Evolutionary conservation across 495 filamentous ascomycete species (phyloP).

Genomic region (Evernia prunastri): DNA sequence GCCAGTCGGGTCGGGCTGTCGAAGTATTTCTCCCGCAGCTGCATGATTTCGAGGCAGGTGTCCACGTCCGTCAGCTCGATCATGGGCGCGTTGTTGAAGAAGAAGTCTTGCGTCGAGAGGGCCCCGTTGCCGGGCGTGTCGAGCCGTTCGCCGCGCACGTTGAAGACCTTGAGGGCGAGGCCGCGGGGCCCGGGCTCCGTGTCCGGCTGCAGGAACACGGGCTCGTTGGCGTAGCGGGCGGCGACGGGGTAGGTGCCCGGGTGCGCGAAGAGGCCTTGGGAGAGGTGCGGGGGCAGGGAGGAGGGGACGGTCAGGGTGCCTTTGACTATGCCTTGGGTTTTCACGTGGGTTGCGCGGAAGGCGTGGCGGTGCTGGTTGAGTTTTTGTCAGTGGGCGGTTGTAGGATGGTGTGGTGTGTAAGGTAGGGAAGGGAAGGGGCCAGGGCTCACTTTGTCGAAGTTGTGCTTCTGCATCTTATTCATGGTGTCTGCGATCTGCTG

Average conservation of each 20-base stretch:
- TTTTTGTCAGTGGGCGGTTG: not conserved
- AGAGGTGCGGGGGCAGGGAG: constrained; percentile 23
- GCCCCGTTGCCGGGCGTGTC: constrained; percentile 3
- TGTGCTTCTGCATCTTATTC: constrained; percentile 28
- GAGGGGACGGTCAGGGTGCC: constrained; percentile 24
- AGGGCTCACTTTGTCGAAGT: constrained; percentile 22
- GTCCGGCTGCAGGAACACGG: constrained; percentile 22
- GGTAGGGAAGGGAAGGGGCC: too few species aligned
- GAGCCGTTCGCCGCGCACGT: constrained; percentile 10
- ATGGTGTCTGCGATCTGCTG: constrained; percentile 24
- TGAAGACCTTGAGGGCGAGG: constrained; percentile 16
- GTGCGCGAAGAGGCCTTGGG: constrained; percentile 25
- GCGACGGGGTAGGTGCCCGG: not conserved
- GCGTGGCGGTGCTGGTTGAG: constrained; percentile 24
- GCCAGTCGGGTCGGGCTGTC: constrained; percentile 7
- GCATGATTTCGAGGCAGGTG: constrained; percentile 20
- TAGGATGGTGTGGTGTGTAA: too few species aligned
- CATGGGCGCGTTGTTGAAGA: constrained; percentile 25
- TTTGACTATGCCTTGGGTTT: constrained; percentile 26
- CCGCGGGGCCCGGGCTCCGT: constrained; percentile 18
- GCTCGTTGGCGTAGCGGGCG: constrained; percentile 14
- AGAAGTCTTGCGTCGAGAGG: constrained; percentile 19
- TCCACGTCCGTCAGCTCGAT: constrained; percentile 22
- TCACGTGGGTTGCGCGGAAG: constrained; percentile 25
- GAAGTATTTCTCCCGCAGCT: constrained; percentile 20